Evolutionary conservation across 192 early-diverging fungal species (phyloP).

Genomic region (Rhizophagus sp.): DNA sequence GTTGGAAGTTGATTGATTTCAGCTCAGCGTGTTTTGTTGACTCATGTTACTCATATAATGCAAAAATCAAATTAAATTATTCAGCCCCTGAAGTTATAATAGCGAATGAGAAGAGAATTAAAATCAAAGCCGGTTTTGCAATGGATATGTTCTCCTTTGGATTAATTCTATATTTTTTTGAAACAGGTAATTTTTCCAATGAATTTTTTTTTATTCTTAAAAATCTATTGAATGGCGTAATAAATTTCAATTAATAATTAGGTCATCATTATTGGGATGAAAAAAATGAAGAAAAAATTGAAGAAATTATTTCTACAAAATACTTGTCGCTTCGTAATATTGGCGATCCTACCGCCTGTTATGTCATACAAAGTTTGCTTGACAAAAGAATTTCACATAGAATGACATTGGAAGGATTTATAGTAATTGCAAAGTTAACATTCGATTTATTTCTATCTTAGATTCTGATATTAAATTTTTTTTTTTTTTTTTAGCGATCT

Average conservation of each 20-base stretch:
- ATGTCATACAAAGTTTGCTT: background rate
- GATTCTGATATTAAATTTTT: too few relatives aligned
- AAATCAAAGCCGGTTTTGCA: background rate
- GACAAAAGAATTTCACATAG: background rate
- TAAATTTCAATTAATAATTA: background rate
- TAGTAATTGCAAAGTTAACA: background rate
- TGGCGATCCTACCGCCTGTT: background rate
- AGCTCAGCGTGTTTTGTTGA: background rate
- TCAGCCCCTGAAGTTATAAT: background rate
- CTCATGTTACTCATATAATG: background rate
- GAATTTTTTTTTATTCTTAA: too few relatives aligned
- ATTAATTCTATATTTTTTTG: background rate
- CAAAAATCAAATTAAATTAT: background rate
- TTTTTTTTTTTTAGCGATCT: too few relatives aligned
- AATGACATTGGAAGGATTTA: background rate
- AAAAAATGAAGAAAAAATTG: background rate
- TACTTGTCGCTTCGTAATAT: background rate
- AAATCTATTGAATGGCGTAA: background rate
- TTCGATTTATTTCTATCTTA: too few relatives aligned
- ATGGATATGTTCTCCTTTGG: slow-evolving; percentile 19
- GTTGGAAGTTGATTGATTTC: slow-evolving; percentile 1
- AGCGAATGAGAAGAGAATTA: background rate
- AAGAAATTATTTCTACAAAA: background rate
- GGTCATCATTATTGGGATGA: background rate
- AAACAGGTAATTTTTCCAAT: slow-evolving; percentile 8